These are phyloP conservation scores for Neurospora sp. DNA, from an alignment of 2,329 filamentous ascomycete genomes.

Conservation along the genomic window DNA sequence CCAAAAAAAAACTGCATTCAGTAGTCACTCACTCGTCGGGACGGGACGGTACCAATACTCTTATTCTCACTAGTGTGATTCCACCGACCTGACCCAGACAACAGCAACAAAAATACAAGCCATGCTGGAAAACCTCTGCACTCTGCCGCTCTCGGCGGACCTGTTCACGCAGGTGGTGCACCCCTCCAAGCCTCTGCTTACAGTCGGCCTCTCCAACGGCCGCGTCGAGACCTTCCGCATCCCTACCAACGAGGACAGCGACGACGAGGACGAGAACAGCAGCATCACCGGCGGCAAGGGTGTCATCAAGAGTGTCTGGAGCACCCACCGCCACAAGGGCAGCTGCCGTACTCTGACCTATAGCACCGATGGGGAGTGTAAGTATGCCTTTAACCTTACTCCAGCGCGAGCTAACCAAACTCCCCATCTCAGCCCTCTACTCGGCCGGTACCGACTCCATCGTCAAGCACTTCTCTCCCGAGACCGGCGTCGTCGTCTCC, in stretches of 20 bases:
- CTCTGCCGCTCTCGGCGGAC: constrained; percentile 73
- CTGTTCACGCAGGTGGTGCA: constrained; percentile 85
- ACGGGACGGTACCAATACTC: neutral
- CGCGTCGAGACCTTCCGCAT: constrained; percentile 80
- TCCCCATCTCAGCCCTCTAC: constrained; percentile 38
- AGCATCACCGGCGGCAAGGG: constrained; percentile 55
- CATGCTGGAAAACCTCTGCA: constrained; percentile 91
- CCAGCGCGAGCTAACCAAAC: neutral
- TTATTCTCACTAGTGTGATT: neutral
- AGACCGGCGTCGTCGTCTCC: constrained; percentile 58
- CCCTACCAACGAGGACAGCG: constrained; percentile 39
- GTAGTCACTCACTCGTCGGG: neutral
- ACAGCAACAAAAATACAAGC: neutral
- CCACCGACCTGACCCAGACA: neutral
- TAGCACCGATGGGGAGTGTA: constrained; percentile 63
- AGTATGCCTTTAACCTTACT: constrained; percentile 24
- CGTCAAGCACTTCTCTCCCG: constrained; percentile 43
- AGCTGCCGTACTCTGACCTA: constrained; percentile 80
- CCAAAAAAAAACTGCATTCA: neutral
- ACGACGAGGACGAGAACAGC: constrained; percentile 40
- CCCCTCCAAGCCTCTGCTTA: constrained; percentile 71
- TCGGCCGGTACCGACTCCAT: constrained; percentile 51
- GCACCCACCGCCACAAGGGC: constrained; percentile 82
- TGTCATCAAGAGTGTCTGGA: constrained; percentile 75
- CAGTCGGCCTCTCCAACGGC: constrained; percentile 74